A percentile compares a stretch with the other conserved stretches of the same genome.
Conservation (phyloP, 148 eudicot genomes). For the Cornus controversa region DNA sequence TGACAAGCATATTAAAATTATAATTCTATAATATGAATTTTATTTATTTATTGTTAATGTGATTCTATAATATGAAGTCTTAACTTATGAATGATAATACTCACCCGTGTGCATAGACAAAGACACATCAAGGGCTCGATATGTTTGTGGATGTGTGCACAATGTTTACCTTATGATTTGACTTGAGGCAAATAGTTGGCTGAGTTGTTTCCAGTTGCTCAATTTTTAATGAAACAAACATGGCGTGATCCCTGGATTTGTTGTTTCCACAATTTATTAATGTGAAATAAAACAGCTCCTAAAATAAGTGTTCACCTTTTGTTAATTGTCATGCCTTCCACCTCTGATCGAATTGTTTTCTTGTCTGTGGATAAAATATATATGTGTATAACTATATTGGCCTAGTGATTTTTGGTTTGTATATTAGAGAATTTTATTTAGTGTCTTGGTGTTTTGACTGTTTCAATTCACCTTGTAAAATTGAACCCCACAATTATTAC, state of each 20-base stretch:
- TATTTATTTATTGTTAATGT: no score
- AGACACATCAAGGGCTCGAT: no score
- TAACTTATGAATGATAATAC: no score
- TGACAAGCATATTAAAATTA: no score
- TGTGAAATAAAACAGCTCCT: not conserved
- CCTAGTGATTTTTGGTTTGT: not conserved
- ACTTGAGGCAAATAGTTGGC: no score
- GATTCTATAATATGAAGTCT: no score
- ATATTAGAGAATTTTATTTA: not conserved
- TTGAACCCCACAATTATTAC: not conserved
- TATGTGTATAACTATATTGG: not conserved
- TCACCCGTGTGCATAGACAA: no score
- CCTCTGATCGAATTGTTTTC: not conserved
- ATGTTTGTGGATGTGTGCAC: no score
- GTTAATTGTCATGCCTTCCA: not conserved
- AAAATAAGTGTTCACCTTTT: not conserved
- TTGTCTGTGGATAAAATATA: not conserved
- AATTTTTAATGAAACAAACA: not conserved
- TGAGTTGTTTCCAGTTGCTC: no score
- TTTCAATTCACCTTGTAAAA: not conserved
- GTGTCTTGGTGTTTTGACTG: not conserved
- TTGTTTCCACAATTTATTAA: not conserved
- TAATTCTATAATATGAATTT: no score
- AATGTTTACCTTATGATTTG: no score
- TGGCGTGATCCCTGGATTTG: not conserved